Evolutionary conservation across 2,329 filamentous ascomycete genomes (phyloP), one percentile per base, ranked within the genome.

Genomic region (Penicillium sp.): DNA sequence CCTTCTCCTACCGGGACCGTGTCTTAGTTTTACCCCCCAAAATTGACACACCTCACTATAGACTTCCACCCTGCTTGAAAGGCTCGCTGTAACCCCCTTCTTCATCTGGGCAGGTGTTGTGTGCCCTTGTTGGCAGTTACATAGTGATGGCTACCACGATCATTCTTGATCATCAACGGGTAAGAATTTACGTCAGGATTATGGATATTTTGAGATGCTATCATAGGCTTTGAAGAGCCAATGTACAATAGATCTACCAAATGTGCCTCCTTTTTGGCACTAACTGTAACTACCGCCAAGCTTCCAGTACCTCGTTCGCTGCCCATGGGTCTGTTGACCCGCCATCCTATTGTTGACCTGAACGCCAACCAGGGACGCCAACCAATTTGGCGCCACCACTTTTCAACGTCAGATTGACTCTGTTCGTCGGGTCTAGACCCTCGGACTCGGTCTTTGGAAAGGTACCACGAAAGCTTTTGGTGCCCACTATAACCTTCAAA

Each of bases 161-260:
- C 60, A 64, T 60, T n/a, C 28, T 20, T 42, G 38, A 43, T 59
- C 59, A 64, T 61, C 39, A 20, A 23, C 29, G 46, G 50, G 58
- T 62, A 53, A 62, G 57, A 6, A 12, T 44, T 38, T 38, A 63
- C 60, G 60, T 63, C 61, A 63, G 44, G 10, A 57, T 61, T 57
- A 59, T 59, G 28, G 24, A 43, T 25, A 20, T 39, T 42, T 12
- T 12, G 15, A 29, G 6, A 28, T 6, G 35, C n/a, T 6, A 27
- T 12, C 6, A 9, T 28, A 15, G 4, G 13, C 24, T 38, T 9
- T 6, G 33, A 7, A 25, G 28, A 42, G 31, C 23, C 7, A 9
- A 23, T 18, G 25, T 37, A 12, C 25, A 31, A 20, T 10, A 23
- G 12, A 28, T 6, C 31, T 33, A 29, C 15, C 33, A 12, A 38